phyloP scores from a whole-genome alignment of 1,284 basidiomycete genomes.

The Meira miltonrushii region DNA sequence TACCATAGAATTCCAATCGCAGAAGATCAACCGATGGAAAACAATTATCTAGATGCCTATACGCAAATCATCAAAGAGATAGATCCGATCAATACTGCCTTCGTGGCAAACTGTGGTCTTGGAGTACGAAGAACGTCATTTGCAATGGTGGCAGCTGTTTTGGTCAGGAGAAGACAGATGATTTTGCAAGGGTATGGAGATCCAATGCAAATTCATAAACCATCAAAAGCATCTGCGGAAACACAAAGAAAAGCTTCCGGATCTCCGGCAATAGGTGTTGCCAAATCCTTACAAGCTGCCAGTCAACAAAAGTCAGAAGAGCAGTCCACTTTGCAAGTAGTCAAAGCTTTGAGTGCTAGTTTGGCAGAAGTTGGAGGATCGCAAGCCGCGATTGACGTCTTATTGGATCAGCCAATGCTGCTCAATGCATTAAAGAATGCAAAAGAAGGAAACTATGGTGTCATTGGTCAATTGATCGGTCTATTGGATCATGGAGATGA shows the following conservation, averaged over 20 bases:
- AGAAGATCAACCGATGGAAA: conserved; percentile 47
- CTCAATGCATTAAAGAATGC: conserved; percentile 44
- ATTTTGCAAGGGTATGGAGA: conserved; percentile 71
- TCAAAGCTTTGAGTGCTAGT: conserved; percentile 77
- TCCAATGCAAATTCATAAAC: conserved; percentile 58
- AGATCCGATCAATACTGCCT: conserved; percentile 72
- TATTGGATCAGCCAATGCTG: conserved; percentile 41
- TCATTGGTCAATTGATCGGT: conserved; percentile 44
- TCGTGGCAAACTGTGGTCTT: conserved; percentile 96
- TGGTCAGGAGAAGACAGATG: conserved; percentile 80
- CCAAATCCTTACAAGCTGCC: conserved; percentile 28
- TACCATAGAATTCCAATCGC: conserved; percentile 79
- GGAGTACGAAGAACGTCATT: conserved; percentile 95
- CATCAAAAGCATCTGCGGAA: background rate
- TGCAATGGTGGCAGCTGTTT: conserved; percentile 88
- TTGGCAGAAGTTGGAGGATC: conserved; percentile 44
- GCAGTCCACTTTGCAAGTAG: conserved; percentile 73
- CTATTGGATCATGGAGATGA: conserved; percentile 47
- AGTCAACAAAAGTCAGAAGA: conserved; percentile 74
- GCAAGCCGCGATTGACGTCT: conserved; percentile 33
- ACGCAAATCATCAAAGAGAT: conserved; percentile 73
- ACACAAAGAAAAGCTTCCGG: background rate
- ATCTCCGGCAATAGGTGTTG: conserved; percentile 12
- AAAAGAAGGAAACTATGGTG: conserved; percentile 45
- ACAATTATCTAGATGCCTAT: conserved; percentile 73